Conservation (phyloP, 2,329 filamentous ascomycete genomes). For the Fusarium pseudonygamai region DNA sequence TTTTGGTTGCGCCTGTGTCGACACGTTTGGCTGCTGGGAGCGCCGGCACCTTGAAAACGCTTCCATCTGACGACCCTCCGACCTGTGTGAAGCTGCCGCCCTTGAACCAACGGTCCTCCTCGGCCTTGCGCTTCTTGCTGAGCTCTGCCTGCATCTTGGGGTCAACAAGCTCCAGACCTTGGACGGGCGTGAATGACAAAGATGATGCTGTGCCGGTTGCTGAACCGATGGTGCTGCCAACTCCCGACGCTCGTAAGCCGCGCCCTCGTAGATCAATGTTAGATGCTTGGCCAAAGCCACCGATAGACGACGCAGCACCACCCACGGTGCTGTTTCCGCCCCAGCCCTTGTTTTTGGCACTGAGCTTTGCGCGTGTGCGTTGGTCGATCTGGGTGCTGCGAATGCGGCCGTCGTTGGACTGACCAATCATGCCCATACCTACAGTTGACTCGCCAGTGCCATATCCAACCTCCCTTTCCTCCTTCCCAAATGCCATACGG, state of each 20-base stretch:
- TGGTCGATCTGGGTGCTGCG: slow-evolving; percentile 90
- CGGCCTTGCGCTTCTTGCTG: slow-evolving; percentile 88
- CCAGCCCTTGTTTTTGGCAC: slow-evolving; percentile 97
- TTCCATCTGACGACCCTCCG: slow-evolving; percentile 60
- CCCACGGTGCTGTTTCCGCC: slow-evolving; percentile 73
- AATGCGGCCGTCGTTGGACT: slow-evolving; percentile 86
- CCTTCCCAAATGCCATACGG: slow-evolving; percentile 93
- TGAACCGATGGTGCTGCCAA: slow-evolving; percentile 73
- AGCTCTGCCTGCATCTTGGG: slow-evolving; percentile 90
- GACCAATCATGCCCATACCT: slow-evolving; percentile 95
- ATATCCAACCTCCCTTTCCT: slow-evolving; percentile 93
- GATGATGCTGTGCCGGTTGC: slow-evolving; percentile 81
- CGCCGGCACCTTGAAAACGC: slow-evolving; percentile 84
- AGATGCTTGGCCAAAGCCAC: slow-evolving; percentile 75
- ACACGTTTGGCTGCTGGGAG: slow-evolving; percentile 79
- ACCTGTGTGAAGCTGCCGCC: slow-evolving; percentile 96
- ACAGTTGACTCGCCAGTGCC: slow-evolving; percentile 85
- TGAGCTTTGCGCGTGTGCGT: slow-evolving; percentile 90
- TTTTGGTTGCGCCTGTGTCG: slow-evolving; percentile 49
- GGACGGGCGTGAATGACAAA: slow-evolving; percentile 92
- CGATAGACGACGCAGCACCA: slow-evolving; percentile 81
- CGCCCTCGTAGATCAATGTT: slow-evolving; percentile 78
- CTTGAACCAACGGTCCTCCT: slow-evolving; percentile 97
- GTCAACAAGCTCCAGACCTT: slow-evolving; percentile 94
- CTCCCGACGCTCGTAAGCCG: slow-evolving; percentile 82